phyloP scores from a whole-genome alignment of 257 asterid species.

The Nyctanthes arbortristis region DNA sequence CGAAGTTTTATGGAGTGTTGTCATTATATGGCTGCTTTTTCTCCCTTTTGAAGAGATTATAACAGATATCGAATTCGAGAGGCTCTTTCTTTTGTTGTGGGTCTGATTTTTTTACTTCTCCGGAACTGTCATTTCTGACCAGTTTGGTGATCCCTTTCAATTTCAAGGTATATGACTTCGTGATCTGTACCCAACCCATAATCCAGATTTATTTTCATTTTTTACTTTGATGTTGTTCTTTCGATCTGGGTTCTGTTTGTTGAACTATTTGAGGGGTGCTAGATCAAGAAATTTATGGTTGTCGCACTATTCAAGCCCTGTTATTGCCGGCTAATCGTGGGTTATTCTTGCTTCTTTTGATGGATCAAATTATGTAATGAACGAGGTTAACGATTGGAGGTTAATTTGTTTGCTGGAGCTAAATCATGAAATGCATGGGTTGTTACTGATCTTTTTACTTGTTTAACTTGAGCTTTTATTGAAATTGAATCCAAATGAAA shows the following conservation, averaged over 20 bases:
- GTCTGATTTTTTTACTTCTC: too few species aligned
- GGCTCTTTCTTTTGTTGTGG: too few species aligned
- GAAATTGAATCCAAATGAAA: slow-evolving; percentile 44
- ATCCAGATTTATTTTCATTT: slow-evolving; percentile 34
- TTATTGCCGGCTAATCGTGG: neutral
- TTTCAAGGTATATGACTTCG: too few species aligned
- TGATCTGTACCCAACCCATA: slow-evolving; percentile 60
- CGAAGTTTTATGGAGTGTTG: too few species aligned
- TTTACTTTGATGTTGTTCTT: slow-evolving; percentile 14
- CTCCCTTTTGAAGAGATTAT: too few species aligned
- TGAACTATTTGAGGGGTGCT: slow-evolving; percentile 19
- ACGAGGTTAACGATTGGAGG: neutral
- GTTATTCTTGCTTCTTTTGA: neutral
- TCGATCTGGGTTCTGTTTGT: slow-evolving; percentile 44
- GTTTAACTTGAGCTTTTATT: slow-evolving; percentile 21
- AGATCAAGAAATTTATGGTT: slow-evolving; percentile 7
- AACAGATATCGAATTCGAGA: too few species aligned
- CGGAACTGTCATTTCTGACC: too few species aligned
- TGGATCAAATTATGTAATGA: neutral
- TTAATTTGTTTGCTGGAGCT: neutral
- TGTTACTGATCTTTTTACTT: slow-evolving; percentile 17
- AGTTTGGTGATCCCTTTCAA: too few species aligned
- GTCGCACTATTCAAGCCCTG: neutral
- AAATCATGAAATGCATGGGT: slow-evolving; percentile 34
- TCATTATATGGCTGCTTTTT: too few species aligned